These are phyloP conservation scores for Perkinsus olseni DNA, from an alignment of 169 alveolate genomes.

Conservation along the genomic window DNA sequence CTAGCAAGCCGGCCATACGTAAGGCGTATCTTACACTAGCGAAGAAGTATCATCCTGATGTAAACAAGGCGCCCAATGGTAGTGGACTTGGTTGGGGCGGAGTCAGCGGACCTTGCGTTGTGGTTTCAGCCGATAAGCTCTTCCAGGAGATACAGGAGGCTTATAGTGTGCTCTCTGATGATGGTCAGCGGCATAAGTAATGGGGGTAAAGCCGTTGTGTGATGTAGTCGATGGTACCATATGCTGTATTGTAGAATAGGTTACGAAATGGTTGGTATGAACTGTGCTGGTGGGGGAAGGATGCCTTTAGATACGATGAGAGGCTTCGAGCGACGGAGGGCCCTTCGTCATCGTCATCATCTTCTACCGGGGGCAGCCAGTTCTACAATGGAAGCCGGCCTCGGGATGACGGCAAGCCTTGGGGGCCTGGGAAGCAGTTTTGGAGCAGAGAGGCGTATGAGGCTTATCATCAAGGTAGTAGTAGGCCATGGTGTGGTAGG, in stretches of 20 bases:
- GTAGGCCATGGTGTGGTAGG: not conserved
- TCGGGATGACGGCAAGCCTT: not conserved
- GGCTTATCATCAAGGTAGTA: not conserved
- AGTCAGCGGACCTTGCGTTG: not conserved
- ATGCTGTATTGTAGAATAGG: no score
- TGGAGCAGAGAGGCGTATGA: not conserved
- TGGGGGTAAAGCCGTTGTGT: no score
- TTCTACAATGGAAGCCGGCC: not conserved
- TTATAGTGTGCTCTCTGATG: not conserved
- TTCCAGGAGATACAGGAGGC: not conserved
- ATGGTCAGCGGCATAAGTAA: not conserved
- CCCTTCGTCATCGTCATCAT: not conserved
- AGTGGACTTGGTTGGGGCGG: not conserved
- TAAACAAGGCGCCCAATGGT: not conserved
- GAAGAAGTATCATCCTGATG: constrained; percentile 55
- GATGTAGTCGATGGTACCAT: no score
- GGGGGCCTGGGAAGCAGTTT: not conserved
- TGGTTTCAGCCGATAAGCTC: not conserved
- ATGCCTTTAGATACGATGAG: not conserved
- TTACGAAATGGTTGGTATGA: no score
- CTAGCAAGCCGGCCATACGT: constrained; percentile 27
- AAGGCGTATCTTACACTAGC: constrained; percentile 45
- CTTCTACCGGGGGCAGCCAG: not conserved
- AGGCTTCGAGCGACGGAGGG: not conserved
- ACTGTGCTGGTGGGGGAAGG: not conserved